These are phyloP conservation scores for Platanthera zijinensis DNA, from an alignment of 106 monocot species.

Conservation along the genomic window DNA sequence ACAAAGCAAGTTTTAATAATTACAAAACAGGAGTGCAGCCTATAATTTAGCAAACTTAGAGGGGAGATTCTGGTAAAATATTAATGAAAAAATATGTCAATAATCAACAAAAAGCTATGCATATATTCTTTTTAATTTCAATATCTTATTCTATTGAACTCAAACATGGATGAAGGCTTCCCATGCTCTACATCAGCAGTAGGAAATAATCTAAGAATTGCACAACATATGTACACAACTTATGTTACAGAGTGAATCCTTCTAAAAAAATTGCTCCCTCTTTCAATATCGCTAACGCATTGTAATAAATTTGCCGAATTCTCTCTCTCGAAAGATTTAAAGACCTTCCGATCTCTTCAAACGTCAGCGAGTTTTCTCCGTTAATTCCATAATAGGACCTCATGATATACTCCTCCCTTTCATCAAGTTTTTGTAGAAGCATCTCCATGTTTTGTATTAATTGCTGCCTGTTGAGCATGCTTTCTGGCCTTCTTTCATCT, in stretches of 20 bases:
- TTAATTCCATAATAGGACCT: conserved; percentile 39
- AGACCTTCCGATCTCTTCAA: conserved; percentile 42
- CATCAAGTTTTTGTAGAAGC: conserved; percentile 20
- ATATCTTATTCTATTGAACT: too few relatives aligned
- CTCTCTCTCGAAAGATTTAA: conserved; percentile 43
- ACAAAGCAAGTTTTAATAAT: too few relatives aligned
- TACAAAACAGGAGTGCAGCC: too few relatives aligned
- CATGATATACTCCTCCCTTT: conserved; percentile 36
- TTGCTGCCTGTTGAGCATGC: conserved; percentile 19
- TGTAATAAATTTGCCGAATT: conserved; percentile 40
- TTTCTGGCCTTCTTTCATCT: conserved; percentile 38
- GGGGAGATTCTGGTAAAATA: too few relatives aligned
- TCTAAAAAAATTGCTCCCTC: conserved; percentile 26
- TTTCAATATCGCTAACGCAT: conserved; percentile 22
- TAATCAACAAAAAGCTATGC: too few relatives aligned
- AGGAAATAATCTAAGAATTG: too few relatives aligned
- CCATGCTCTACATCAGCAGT: too few relatives aligned
- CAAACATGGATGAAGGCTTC: too few relatives aligned
- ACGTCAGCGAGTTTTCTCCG: conserved; percentile 28
- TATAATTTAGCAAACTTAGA: too few relatives aligned
- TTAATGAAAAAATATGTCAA: too few relatives aligned
- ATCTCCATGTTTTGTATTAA: conserved; percentile 17
- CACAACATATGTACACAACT: too few relatives aligned
- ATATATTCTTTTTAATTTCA: too few relatives aligned
- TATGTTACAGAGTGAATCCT: neutral